Conservation (phyloP, 345 rosid genomes). For the Mallotus nudiflorus region DNA sequence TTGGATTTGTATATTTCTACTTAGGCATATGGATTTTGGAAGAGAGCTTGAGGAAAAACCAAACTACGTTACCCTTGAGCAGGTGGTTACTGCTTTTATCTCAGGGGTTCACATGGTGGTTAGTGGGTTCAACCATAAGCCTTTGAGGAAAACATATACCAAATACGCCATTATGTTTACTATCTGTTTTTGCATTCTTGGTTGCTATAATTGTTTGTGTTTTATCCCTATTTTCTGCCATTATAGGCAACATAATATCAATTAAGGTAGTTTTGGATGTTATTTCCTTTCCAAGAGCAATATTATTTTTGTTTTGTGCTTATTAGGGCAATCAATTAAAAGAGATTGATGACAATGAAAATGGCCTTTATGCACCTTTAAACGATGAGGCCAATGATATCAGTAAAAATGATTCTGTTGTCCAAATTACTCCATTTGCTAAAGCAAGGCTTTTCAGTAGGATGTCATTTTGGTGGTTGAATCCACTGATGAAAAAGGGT, state of each 20-base stretch:
- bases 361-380: slow-evolving; percentile 57
- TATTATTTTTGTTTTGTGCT: slow-evolving; percentile 52
- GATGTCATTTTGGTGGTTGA: slow-evolving; percentile 90
- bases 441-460: slow-evolving; percentile 62
- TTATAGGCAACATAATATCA: slow-evolving; percentile 24
- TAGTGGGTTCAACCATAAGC: slow-evolving; percentile 48
- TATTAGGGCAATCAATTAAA: slow-evolving; percentile 37
- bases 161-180: slow-evolving; percentile 38
- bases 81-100: slow-evolving; percentile 49
- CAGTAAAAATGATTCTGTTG: slow-evolving; percentile 29
- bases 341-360: slow-evolving; percentile 29
- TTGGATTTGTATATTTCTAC: slow-evolving; percentile 58
- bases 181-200: slow-evolving; percentile 56
- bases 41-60: slow-evolving; percentile 44
- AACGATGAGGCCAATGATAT: slow-evolving; percentile 37
- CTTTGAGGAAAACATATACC: slow-evolving; percentile 38
- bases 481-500: slow-evolving; percentile 70
- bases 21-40: slow-evolving; percentile 59
- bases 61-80: slow-evolving; percentile 45
- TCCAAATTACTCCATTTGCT: slow-evolving; percentile 47
- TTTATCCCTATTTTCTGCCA: slow-evolving; percentile 41
- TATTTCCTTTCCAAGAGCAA: slow-evolving; percentile 58
- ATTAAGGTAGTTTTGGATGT: slow-evolving; percentile 46
- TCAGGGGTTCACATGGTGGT: slow-evolving; percentile 71
- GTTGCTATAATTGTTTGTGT: slow-evolving; percentile 42